phyloP scores from a whole-genome alignment of 768 basidiomycete genomes.

The Clitopilus passeckerianus region DNA sequence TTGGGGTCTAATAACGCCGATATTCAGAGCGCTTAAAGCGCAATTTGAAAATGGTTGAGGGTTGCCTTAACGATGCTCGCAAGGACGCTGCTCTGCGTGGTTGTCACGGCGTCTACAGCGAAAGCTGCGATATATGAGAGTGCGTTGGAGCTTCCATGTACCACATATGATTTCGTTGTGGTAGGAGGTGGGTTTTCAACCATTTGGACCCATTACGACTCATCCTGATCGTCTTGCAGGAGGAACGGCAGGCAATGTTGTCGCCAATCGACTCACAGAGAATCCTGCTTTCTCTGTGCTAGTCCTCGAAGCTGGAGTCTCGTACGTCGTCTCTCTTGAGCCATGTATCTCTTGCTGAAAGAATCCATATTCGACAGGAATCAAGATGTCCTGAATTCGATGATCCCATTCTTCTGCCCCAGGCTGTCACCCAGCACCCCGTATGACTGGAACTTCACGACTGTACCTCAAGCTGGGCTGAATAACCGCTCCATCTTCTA shows the following conservation, averaged over 20 bases:
- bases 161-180: neutral
- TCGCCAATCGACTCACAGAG: slow-evolving; percentile 13
- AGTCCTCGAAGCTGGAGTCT: slow-evolving; percentile 9
- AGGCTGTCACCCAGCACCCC: slow-evolving; percentile 3
- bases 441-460: slow-evolving; percentile 23
- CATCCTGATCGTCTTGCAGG: slow-evolving; percentile 2
- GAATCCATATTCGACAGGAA: neutral
- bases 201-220: neutral
- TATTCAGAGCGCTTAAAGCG: neutral
- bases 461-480: slow-evolving; percentile 16
- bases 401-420: slow-evolving; percentile 9
- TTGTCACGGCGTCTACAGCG: neutral
- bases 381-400: slow-evolving; percentile 5
- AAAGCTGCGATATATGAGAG: neutral
- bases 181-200: neutral
- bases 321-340: slow-evolving; percentile 1
- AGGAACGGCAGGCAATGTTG: slow-evolving; percentile 14
- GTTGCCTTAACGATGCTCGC: neutral
- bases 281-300: slow-evolving; percentile 4
- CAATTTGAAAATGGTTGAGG: neutral
- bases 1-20: neutral
- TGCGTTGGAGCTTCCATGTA: neutral
- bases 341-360: neutral
- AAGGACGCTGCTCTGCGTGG: neutral
- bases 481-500: slow-evolving; percentile 14